Evolutionary conservation across 139 green algal genomes (phyloP).

Genomic region (Pedinophyceae sp.): DNA sequence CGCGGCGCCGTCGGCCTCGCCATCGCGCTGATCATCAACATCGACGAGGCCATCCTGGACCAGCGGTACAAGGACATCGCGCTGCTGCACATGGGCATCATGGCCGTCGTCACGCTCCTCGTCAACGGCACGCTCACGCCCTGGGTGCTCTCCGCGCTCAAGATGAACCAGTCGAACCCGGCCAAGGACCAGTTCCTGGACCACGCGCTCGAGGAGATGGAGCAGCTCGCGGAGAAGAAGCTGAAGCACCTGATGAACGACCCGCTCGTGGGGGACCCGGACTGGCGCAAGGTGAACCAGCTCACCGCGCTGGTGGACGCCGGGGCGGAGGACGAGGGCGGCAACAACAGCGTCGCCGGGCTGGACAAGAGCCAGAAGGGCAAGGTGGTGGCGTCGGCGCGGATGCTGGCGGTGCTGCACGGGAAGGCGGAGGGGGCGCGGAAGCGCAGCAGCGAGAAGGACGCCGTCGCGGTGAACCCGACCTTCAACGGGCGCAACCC

Average conservation of each 20-base stretch:
- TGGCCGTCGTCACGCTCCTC: constrained; percentile 16
- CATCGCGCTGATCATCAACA: constrained; percentile 30
- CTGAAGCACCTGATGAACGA: constrained; percentile 6
- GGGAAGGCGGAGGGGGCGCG: no score
- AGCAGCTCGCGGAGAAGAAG: no score
- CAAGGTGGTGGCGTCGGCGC: no score
- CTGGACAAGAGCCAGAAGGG: no score
- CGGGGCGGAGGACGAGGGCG: no score
- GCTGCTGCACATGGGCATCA: constrained; percentile 34
- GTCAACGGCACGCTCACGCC: constrained; percentile 18
- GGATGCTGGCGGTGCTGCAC: no score
- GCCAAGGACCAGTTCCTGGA: constrained; percentile 16
- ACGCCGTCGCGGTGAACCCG: no score
- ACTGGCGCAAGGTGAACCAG: constrained; percentile 2
- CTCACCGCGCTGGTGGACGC: constrained; percentile 1
- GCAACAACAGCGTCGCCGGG: no score
- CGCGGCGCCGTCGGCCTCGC: constrained; percentile 42
- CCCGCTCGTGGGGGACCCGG: background rate
- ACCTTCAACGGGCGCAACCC: no score
- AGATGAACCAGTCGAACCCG: constrained; percentile 11
- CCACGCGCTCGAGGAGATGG: constrained; percentile 9
- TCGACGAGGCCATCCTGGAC: constrained; percentile 19
- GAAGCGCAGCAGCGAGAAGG: no score
- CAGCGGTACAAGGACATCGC: constrained; percentile 8
- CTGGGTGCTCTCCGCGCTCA: constrained; percentile 12